These are phyloP conservation scores for Aspergillus sp. DNA, from an alignment of 2,329 filamentous ascomycete genomes.

Conservation along the genomic window DNA sequence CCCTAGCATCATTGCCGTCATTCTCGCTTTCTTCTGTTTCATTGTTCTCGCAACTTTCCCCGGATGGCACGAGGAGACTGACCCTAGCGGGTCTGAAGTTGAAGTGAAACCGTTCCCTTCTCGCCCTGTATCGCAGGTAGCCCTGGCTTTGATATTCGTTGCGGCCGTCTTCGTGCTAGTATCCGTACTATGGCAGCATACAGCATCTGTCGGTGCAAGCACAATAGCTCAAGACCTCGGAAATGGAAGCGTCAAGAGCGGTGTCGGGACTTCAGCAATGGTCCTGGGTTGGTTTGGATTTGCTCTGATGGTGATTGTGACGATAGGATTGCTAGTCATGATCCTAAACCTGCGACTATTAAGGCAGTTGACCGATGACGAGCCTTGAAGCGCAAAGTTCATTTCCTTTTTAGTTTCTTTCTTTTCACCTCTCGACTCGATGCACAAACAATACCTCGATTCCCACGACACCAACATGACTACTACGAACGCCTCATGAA, in stretches of 20 bases:
- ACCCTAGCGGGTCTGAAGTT: slow-evolving; percentile 75
- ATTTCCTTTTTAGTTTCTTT: slow-evolving; percentile 6
- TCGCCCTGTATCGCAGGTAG: slow-evolving; percentile 86
- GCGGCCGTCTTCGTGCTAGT: slow-evolving; percentile 66
- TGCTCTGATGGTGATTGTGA: slow-evolving; percentile 87
- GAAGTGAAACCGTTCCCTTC: slow-evolving; percentile 95
- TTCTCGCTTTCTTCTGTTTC: slow-evolving; percentile 95
- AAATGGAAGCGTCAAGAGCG: slow-evolving; percentile 82
- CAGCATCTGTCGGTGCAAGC: slow-evolving; percentile 90
- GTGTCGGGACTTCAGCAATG: slow-evolving; percentile 93
- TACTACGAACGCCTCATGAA: slow-evolving; percentile 18
- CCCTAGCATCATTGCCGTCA: slow-evolving; percentile 86
- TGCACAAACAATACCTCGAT: slow-evolving; percentile 1
- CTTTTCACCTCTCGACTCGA: slow-evolving; percentile 2
- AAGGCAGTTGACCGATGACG: slow-evolving; percentile 55
- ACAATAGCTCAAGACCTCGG: slow-evolving; percentile 91
- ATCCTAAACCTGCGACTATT: slow-evolving; percentile 88
- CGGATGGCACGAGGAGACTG: slow-evolving; percentile 91
- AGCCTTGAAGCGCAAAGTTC: background rate
- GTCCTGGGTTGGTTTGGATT: slow-evolving; percentile 98
- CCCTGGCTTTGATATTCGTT: slow-evolving; percentile 85
- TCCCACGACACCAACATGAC: slow-evolving; percentile 8
- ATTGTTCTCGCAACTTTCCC: slow-evolving; percentile 94
- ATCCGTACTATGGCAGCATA: slow-evolving; percentile 68
- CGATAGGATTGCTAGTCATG: slow-evolving; percentile 92